Evolutionary conservation across 83 land plant species (phyloP).

Genomic region (Picea mariana): DNA sequence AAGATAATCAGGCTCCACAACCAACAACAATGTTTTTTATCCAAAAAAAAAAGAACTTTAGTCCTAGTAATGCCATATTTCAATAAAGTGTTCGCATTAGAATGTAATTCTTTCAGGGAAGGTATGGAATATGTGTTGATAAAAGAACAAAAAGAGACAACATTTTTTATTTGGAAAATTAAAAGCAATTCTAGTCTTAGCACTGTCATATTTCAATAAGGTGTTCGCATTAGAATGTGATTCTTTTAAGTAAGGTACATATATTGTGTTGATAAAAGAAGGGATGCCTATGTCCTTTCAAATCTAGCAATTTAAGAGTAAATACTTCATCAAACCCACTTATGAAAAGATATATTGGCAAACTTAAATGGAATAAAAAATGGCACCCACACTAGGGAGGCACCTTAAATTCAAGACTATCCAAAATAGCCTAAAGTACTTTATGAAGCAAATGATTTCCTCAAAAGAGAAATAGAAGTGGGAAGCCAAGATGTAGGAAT

Average conservation of each 20-base stretch:
- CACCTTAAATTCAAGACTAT: background rate
- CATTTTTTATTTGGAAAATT: too few relatives aligned
- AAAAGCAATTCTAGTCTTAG: background rate
- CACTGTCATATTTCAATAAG: background rate
- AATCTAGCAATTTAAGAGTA: background rate
- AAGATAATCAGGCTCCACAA: too few relatives aligned
- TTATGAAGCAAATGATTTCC: background rate
- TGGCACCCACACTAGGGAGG: background rate
- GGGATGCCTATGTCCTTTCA: background rate
- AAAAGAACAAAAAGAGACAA: too few relatives aligned
- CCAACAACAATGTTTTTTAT: too few relatives aligned
- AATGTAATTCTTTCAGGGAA: too few relatives aligned
- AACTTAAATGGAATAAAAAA: background rate
- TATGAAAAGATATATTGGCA: background rate
- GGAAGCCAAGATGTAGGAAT: too few relatives aligned
- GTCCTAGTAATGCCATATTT: too few relatives aligned
- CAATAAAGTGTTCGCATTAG: too few relatives aligned
- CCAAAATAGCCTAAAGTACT: background rate
- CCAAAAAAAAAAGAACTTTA: too few relatives aligned
- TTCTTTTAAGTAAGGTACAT: background rate
- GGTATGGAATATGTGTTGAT: too few relatives aligned
- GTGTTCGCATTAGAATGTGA: background rate
- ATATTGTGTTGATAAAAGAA: background rate
- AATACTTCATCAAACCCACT: background rate
- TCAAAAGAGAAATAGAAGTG: too few relatives aligned